Conservation (phyloP, 2,329 filamentous ascomycete genomes). For the Geosmithia flava region DNA sequence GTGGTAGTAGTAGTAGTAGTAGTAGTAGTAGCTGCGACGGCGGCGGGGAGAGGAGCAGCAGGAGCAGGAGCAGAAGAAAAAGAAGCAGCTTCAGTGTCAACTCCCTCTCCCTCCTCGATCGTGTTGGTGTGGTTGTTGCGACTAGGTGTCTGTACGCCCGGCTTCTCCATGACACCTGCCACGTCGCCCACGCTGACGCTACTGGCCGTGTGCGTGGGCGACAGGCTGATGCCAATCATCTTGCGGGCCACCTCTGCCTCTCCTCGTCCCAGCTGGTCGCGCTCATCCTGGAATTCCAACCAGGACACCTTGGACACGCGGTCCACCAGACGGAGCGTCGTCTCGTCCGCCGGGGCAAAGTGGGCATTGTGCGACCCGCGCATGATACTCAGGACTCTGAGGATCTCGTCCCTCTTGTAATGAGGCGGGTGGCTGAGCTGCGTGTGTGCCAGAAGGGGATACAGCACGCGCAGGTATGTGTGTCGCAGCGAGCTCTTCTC, state of each 20-base stretch:
- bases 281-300: slow-evolving; percentile 30
- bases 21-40: too few species aligned
- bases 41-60: too few species aligned
- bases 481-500: slow-evolving; percentile 69
- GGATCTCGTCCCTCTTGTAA: slow-evolving; percentile 82
- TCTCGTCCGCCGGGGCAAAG: slow-evolving; percentile 72
- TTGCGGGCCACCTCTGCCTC: slow-evolving; percentile 41
- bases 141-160: slow-evolving; percentile 71
- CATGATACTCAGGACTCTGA: slow-evolving; percentile 63
- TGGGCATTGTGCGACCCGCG: slow-evolving; percentile 52
- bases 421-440: slow-evolving; percentile 77
- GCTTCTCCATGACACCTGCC: slow-evolving; percentile 69
- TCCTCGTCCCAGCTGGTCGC: slow-evolving; percentile 12
- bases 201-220: slow-evolving; percentile 53
- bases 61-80: too few species aligned
- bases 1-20: slow-evolving; percentile 8
- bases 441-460: slow-evolving; percentile 82
- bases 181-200: slow-evolving; percentile 67
- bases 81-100: slow-evolving; percentile 9
- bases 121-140: slow-evolving; percentile 28
- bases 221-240: slow-evolving; percentile 59
- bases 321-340: slow-evolving; percentile 63
- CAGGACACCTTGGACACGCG: slow-evolving; percentile 65
- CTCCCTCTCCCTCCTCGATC: slow-evolving; percentile 7
- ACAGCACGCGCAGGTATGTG: slow-evolving; percentile 87